Evolutionary conservation across 139 green algal genomes (phyloP).

Genomic region (Picochlorum sp.): DNA sequence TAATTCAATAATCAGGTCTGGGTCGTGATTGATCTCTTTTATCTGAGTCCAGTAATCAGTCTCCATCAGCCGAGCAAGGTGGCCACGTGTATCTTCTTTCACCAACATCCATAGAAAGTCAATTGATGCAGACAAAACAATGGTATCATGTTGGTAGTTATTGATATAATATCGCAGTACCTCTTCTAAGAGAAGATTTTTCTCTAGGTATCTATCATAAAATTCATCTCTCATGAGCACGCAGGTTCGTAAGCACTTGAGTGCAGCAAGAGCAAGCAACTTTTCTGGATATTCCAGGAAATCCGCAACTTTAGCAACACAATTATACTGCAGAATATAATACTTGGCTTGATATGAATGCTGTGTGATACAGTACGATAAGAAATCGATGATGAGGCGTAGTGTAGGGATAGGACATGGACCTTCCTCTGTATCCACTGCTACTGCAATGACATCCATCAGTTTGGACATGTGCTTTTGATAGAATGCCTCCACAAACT

Average conservation of each 20-base stretch:
- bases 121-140: constrained; percentile 27
- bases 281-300: constrained; percentile 72
- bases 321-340: constrained; percentile 65
- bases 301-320: constrained; percentile 79
- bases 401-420: constrained; percentile 33
- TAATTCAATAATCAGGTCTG: background rate
- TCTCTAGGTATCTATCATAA: constrained; percentile 65
- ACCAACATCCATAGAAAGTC: constrained; percentile 52
- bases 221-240: constrained; percentile 80
- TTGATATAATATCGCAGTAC: constrained; percentile 72
- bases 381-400: constrained; percentile 78
- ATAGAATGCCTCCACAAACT: constrained; percentile 96
- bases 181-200: constrained; percentile 72
- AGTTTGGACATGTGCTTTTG: constrained; percentile 63
- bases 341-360: constrained; percentile 87
- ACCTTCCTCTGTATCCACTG: background rate
- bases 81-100: constrained; percentile 28
- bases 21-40: background rate
- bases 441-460: constrained; percentile 24
- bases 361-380: constrained; percentile 89
- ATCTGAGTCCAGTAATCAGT: constrained; percentile 21
- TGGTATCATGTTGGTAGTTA: constrained; percentile 62
- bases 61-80: constrained; percentile 23
- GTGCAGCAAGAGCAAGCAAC: constrained; percentile 73
- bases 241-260: constrained; percentile 89